phyloP scores from a whole-genome alignment of 2,329 filamentous ascomycete genomes.

The Leptodontidium sp. region DNA sequence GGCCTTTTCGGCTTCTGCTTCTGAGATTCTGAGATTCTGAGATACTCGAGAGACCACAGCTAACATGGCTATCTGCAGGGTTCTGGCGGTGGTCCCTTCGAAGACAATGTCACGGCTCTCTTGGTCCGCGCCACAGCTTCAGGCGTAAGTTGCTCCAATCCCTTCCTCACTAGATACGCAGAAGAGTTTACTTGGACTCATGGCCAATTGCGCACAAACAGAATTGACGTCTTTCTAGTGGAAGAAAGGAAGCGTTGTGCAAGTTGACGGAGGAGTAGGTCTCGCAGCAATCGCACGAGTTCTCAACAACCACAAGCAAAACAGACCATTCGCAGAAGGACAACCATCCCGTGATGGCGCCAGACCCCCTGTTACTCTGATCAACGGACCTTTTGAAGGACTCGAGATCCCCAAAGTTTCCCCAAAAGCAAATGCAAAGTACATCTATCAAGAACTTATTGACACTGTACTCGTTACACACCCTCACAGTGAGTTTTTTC shows the following conservation, averaged over 20 bases:
- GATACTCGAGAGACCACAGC: constrained; percentile 15
- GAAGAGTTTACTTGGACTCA: neutral
- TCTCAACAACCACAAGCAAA: constrained; percentile 52
- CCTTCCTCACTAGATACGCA: neutral
- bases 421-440: constrained; percentile 78
- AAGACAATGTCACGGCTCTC: constrained; percentile 89
- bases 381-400: constrained; percentile 80
- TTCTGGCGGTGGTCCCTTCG: constrained; percentile 85
- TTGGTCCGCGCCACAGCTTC: constrained; percentile 83
- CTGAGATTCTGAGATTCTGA: neutral
- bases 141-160: constrained; percentile 47
- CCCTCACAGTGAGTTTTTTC: constrained; percentile 64
- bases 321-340: constrained; percentile 50
- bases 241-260: constrained; percentile 82
- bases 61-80: constrained; percentile 63
- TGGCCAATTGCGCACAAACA: neutral
- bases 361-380: constrained; percentile 59
- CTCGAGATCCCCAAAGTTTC: constrained; percentile 73
- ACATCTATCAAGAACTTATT: constrained; percentile 81
- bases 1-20: no score
- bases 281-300: constrained; percentile 85
- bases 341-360: neutral
- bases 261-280: constrained; percentile 94
- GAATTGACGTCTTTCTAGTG: constrained; percentile 55
- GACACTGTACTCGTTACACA: constrained; percentile 94